Base-by-base conservation (phyloP, 1,139 yeast species). In the Debaryomycetaceae sp. region DNA sequence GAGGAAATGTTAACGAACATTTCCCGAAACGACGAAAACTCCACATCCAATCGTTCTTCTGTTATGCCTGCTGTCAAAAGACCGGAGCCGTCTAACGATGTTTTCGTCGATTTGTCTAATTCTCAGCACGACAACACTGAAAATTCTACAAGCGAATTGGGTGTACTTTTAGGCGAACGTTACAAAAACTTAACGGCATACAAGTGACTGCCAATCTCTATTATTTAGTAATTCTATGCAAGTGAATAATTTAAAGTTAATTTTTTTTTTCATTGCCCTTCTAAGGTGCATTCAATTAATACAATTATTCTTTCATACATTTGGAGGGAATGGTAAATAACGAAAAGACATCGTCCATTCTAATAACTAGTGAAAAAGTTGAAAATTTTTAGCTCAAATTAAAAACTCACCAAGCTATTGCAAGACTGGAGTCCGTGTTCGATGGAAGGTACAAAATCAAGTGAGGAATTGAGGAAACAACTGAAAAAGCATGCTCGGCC, bases 71-170 rank as follows among this genome's bases (percentile, higher is more conserved):
- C 24, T 11, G n/a, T 9, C 24, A 34, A 41, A 35, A 39, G 37
- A 31, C 45, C 24, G 40, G 45, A 9, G 7, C 45, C 43, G 22
- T 46, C 48, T 3, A 45, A 44, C 24, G 52, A 53, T 42, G 31
- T 49, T 24, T 50, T 49, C 41, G 51, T 45, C 3, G 45, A 43
- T 33, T 22, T 45, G 11, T 38, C 46, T 31, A 44, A 43, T 24
- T 37, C 42, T n/a, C 48, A 39, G 7, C 40, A 38, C 34, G 50
- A 48, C 8, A 46, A 49, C 17, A 57, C 65, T 5, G 63, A 51
- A n/a, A 54, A 58, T 37, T 60, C 66, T 5, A 65, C 68, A 6
- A 59, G 62, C 37, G 71, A 65, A 45, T 53, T 67, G 55, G 72
- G 71, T 1, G 59, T 69, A 5, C 51, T 62, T 34, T 52, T 66